phyloP scores from a whole-genome alignment of 495 filamentous ascomycete species.

The Podospora fimiseda region DNA sequence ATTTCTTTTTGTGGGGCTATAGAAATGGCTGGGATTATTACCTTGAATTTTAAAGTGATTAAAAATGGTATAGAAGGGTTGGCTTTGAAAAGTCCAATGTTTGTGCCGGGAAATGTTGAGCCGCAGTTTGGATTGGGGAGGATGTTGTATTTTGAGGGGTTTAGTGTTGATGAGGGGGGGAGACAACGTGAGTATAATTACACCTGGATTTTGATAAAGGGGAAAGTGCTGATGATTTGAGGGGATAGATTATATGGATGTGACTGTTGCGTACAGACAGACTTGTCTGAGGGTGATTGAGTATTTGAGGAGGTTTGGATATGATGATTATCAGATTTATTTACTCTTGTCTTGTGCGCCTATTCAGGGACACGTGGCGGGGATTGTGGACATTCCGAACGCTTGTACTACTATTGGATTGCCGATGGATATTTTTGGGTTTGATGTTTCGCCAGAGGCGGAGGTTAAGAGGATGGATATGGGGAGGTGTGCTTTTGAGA shows the following conservation, averaged over 20 bases:
- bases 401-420: conserved; percentile 86
- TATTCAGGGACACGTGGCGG: conserved; percentile 88
- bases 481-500: conserved; percentile 72
- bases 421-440: conserved; percentile 94
- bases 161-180: conserved; percentile 84
- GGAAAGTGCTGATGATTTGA: too few species aligned
- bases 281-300: conserved; percentile 75
- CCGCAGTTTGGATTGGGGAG: conserved; percentile 83
- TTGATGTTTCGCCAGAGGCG: conserved; percentile 73
- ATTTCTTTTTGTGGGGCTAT: conserved; percentile 96
- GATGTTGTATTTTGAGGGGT: conserved; percentile 90
- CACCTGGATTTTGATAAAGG: too few species aligned
- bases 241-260: conserved; percentile 69
- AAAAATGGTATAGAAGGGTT: conserved; percentile 73
- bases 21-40: conserved; percentile 93
- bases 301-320: conserved; percentile 78
- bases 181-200: conserved; percentile 60
- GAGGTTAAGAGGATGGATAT: conserved; percentile 60
- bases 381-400: conserved; percentile 78
- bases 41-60: conserved; percentile 83
- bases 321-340: conserved; percentile 76
- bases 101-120: conserved; percentile 84
- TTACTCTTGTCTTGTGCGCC: conserved; percentile 84
- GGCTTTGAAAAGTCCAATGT: conserved; percentile 81
- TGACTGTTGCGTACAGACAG: conserved; percentile 87